Percentiles rank a stretch among this genome's conserved stretches.
Conservation (phyloP, 2,329 filamentous ascomycete species). For the Myriosclerotinia duriaeana region DNA sequence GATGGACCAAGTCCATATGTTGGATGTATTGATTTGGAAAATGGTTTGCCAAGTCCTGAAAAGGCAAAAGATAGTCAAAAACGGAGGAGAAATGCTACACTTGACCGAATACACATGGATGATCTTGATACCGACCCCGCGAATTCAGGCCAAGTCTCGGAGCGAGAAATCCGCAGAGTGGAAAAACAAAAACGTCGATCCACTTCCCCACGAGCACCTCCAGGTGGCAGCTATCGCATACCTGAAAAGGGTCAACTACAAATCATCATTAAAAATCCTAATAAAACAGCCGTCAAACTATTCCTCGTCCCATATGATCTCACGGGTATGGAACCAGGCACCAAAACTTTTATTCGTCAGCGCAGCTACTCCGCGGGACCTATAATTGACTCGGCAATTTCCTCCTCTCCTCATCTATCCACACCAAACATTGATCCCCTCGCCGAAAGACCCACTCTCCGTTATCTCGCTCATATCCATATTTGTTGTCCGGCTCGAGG, state of each 20-base stretch:
- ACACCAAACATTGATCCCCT: conserved; percentile 29
- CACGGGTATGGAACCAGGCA: conserved; percentile 85
- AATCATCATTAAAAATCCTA: conserved; percentile 96
- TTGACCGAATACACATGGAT: conserved; percentile 28
- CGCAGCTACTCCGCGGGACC: conserved; percentile 87
- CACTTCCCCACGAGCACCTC: conserved; percentile 64
- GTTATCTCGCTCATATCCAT: conserved; percentile 89
- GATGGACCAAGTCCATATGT: conserved; percentile 96
- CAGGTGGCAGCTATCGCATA: conserved; percentile 89
- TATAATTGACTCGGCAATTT: conserved; percentile 60
- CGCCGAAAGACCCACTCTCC: conserved; percentile 67
- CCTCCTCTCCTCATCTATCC: conserved; percentile 31
- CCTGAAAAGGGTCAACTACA: conserved; percentile 92
- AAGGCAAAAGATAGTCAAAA: conserved; percentile 46
- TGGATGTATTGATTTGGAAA: conserved; percentile 86
- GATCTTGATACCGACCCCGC: conserved; percentile 33
- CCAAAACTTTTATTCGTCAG: conserved; percentile 94
- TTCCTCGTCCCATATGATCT: conserved; percentile 94
- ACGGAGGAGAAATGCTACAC: conserved; percentile 37
- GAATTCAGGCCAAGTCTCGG: conserved; percentile 31
- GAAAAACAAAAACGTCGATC: conserved; percentile 62
- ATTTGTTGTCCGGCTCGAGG: conserved; percentile 85
- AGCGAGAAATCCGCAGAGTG: conserved; percentile 46
- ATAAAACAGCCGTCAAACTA: conserved; percentile 95
- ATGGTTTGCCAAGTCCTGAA: conserved; percentile 60